Percentiles rank a stretch among this genome's conserved stretches.
Evolutionary conservation across 305 asterid species (phyloP).

Genomic region (Plantago lanceolata): DNA sequence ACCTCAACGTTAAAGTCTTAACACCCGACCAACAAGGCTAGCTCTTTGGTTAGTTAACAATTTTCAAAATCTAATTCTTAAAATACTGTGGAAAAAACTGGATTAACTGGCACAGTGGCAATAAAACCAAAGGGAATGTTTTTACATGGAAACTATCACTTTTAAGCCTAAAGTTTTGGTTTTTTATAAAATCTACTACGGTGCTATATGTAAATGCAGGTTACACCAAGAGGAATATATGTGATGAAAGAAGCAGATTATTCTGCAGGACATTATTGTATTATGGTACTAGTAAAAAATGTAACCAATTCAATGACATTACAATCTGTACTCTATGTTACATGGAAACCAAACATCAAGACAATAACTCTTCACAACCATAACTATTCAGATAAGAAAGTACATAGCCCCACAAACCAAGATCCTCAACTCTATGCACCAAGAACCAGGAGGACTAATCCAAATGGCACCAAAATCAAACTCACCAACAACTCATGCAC

Average conservation of each 20-base stretch:
- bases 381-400: not conserved
- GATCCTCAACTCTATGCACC: slow-evolving; percentile 22
- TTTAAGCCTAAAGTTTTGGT: too few species aligned
- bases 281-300: not conserved
- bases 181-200: not conserved
- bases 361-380: slow-evolving; percentile 9
- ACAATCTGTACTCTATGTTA: slow-evolving; percentile 25
- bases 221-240: too few species aligned
- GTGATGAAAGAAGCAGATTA: not conserved
- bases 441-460: slow-evolving; percentile 26
- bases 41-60: too few species aligned
- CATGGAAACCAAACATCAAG: slow-evolving; percentile 12
- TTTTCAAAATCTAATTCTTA: too few species aligned
- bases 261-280: slow-evolving; percentile 6
- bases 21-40: too few species aligned
- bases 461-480: slow-evolving; percentile 30
- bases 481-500: slow-evolving; percentile 30
- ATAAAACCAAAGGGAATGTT: not conserved
- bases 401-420: slow-evolving; percentile 2
- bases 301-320: slow-evolving; percentile 5
- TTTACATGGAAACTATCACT: not conserved
- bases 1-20: too few species aligned
- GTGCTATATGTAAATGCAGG: too few species aligned
- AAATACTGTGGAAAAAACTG: too few species aligned
- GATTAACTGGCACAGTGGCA: not conserved